Conservation (phyloP, 306 rosid genomes). For the Cicer pinnatifidum region DNA sequence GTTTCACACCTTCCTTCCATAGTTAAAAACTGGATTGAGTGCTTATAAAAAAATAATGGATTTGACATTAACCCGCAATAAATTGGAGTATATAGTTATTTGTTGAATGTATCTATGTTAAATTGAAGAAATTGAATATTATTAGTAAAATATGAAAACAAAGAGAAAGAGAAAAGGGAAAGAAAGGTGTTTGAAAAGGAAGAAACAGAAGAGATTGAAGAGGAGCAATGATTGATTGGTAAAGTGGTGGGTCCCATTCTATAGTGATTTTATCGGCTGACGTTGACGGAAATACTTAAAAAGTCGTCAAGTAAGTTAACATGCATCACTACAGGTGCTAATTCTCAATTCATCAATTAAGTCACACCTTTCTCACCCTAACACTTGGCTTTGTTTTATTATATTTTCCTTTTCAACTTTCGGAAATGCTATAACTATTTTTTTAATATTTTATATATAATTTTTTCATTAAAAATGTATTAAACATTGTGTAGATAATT, state of each 20-base stretch:
- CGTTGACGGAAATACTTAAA: neutral
- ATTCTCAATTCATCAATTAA: neutral
- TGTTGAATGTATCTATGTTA: fast-evolving
- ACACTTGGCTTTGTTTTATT: constrained; percentile 16
- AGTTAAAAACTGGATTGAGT: too few relatives aligned
- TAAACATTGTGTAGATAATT: too few relatives aligned
- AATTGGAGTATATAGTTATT: too few relatives aligned
- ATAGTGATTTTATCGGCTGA: neutral
- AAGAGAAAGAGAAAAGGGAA: neutral
- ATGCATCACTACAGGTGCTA: neutral
- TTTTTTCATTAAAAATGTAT: too few relatives aligned
- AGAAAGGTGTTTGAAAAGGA: neutral
- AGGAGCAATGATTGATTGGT: constrained; percentile 23
- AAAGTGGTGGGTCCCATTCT: constrained; percentile 47
- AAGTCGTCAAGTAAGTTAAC: neutral
- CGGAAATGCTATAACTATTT: too few relatives aligned
- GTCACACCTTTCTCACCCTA: constrained; percentile 30
- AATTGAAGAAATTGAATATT: too few relatives aligned
- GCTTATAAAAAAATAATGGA: too few relatives aligned
- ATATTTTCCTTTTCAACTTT: too few relatives aligned
- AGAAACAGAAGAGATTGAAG: constrained; percentile 2
- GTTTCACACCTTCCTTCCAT: too few relatives aligned
- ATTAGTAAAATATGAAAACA: too few relatives aligned
- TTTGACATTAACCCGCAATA: too few relatives aligned
- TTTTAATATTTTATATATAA: too few relatives aligned